Conservation (phyloP, 768 basidiomycete genomes). For the Agrocybe pediades region DNA sequence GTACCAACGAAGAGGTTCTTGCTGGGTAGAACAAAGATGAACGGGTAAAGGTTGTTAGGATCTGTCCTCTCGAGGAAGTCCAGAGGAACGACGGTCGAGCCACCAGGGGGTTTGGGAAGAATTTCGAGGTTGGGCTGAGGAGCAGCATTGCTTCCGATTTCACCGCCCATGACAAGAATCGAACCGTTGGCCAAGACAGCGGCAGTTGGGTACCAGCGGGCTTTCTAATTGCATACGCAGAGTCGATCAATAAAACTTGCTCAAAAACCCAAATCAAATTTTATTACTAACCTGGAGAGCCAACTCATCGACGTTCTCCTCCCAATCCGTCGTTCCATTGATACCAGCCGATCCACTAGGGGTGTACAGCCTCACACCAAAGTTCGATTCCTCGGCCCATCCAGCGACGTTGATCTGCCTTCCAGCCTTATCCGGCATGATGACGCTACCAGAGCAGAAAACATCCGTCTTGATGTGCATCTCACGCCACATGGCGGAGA, state of each 20-base stretch:
- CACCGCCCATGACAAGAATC: slow-evolving; percentile 74
- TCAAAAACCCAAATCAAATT: neutral
- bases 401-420: slow-evolving; percentile 70
- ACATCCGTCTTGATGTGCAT: slow-evolving; percentile 81
- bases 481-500: slow-evolving; percentile 64
- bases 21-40: slow-evolving; percentile 70
- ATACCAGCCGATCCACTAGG: slow-evolving; percentile 69
- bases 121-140: slow-evolving; percentile 73
- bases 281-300: slow-evolving; percentile 53
- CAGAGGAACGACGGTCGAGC: slow-evolving; percentile 58
- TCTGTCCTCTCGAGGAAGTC: slow-evolving; percentile 73
- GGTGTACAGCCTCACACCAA: slow-evolving; percentile 70
- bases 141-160: slow-evolving; percentile 66
- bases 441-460: slow-evolving; percentile 75
- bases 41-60: slow-evolving; percentile 82
- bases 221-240: slow-evolving; percentile 36
- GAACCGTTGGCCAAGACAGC: slow-evolving; percentile 74
- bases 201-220: slow-evolving; percentile 75
- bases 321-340: slow-evolving; percentile 79
- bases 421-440: slow-evolving; percentile 74
- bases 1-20: slow-evolving; percentile 70
- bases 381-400: slow-evolving; percentile 73
- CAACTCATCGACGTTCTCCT: slow-evolving; percentile 64
- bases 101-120: slow-evolving; percentile 67
- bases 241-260: neutral